Evolutionary conservation across 179 eudicot species (phyloP), one percentile per base, ranked within the genome.

Genomic region (Pouteria campechiana): DNA sequence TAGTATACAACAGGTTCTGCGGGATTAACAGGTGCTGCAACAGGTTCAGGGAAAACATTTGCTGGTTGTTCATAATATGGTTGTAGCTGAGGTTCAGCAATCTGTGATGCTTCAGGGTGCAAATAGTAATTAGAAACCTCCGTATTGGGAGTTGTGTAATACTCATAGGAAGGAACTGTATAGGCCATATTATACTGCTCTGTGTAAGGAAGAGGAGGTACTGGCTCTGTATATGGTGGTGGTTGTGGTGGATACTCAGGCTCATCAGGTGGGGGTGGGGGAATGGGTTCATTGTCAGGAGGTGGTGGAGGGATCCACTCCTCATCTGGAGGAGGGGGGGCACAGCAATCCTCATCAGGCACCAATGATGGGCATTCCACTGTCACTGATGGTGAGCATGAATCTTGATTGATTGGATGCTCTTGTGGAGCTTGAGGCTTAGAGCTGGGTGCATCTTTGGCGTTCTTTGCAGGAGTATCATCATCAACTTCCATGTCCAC

Each of bases 401-500:
- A 25, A 54, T 30, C 57, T 12, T 67, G 57, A 40, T 55, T 61
- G 61, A 45, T 29, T 16, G 54, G 42, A 15, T 48, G 55, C 56
- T 59, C 78, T 15, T 55, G 25, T 20, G 53, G 46, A 13, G 32
- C 32, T 31, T 13, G 33, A 21, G 16, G 11, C 30, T 41, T 46
- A 27, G 29, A 53, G 11, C 42, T 57, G 25, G 33, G 21, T 33
- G 47, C 23, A 60, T 40, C 41, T 16, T 37, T 50, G 14, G 45
- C 25, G 49, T 25, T 34, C 32, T 28, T 32, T 37, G 64, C 4
- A 52, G 69, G 63, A 46, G 29, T 16, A 35, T 57, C 36, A 47
- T 78, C 94, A 58, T 86, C 98, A 54, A 90, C 80, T 70, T 90
- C 98, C 98, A 90, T 90, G 50, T 90, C 98, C 32, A 90, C 78